These are phyloP conservation scores for Oryza meyeriana DNA, from an alignment of 176 grass and related monocot genomes.

Conservation along the genomic window DNA sequence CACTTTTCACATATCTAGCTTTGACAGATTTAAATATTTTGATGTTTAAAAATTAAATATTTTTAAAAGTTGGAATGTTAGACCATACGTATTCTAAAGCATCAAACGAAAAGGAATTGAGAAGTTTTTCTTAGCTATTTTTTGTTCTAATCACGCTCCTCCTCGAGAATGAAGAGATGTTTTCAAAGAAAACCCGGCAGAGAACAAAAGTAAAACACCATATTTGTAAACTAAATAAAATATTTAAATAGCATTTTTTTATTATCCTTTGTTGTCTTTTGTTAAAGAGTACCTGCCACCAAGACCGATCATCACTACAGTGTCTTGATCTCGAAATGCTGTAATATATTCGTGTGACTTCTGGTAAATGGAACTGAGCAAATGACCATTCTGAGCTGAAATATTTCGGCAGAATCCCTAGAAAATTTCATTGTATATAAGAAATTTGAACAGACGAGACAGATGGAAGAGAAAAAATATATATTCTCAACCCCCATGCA, in stretches of 20 bases:
- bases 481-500: constrained; percentile 6
- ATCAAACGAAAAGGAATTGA: too few relatives aligned
- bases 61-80: neutral
- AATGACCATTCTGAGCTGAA: constrained; percentile 93
- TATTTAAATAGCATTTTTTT: neutral
- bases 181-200: neutral
- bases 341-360: constrained; percentile 42
- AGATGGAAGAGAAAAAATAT: neutral
- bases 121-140: neutral
- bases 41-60: neutral
- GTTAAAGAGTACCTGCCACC: constrained; percentile 61
- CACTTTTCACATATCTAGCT: neutral
- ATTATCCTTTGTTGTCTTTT: neutral
- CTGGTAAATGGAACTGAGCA: constrained; percentile 68
- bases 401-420: constrained; percentile 68
- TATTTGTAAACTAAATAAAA: neutral
- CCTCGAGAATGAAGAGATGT: neutral
- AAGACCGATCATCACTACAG: constrained; percentile 60
- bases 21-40: neutral
- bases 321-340: constrained; percentile 72
- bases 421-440: neutral
- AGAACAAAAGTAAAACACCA: neutral
- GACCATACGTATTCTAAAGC: too few relatives aligned
- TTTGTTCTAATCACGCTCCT: neutral
- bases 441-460: neutral